Evolutionary conservation across 805 yeast genomes (phyloP).

Genomic region (Candida boidinii): DNA sequence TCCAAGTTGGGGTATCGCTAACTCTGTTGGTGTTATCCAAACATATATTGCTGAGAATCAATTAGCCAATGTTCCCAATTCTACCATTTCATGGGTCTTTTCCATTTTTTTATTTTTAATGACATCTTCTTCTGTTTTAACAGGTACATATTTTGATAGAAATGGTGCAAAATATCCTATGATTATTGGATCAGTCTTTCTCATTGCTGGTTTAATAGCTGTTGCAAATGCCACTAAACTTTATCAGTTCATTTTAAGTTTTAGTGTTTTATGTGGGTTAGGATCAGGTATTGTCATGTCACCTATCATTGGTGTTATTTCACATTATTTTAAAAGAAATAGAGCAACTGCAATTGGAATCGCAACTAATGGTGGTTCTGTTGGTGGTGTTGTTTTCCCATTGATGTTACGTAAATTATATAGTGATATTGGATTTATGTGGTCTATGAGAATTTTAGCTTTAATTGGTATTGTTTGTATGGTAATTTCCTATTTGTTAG

Average conservation of each 20-base stretch:
- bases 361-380: constrained; percentile 43
- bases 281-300: constrained; percentile 53
- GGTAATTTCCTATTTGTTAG: constrained; percentile 19
- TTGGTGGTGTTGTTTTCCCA: constrained; percentile 45
- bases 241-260: constrained; percentile 55
- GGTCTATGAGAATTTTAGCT: constrained; percentile 47
- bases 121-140: constrained; percentile 26
- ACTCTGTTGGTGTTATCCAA: constrained; percentile 54
- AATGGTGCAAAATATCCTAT: constrained; percentile 43
- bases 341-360: constrained; percentile 46
- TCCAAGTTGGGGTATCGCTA: constrained; percentile 43
- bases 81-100: constrained; percentile 57
- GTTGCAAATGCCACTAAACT: constrained; percentile 42
- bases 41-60: constrained; percentile 54
- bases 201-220: constrained; percentile 43
- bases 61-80: constrained; percentile 31
- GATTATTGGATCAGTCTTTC: constrained; percentile 32
- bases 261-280: constrained; percentile 45
- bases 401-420: constrained; percentile 40
- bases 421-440: constrained; percentile 37
- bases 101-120: constrained; percentile 43
- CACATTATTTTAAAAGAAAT: constrained; percentile 52
- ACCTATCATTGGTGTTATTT: constrained; percentile 51
- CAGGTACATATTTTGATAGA: constrained; percentile 48
- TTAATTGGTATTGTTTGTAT: constrained; percentile 28